These are phyloP conservation scores for Colletotrichum truncatum DNA, from an alignment of 2,329 filamentous ascomycete species.

Conservation along the genomic window DNA sequence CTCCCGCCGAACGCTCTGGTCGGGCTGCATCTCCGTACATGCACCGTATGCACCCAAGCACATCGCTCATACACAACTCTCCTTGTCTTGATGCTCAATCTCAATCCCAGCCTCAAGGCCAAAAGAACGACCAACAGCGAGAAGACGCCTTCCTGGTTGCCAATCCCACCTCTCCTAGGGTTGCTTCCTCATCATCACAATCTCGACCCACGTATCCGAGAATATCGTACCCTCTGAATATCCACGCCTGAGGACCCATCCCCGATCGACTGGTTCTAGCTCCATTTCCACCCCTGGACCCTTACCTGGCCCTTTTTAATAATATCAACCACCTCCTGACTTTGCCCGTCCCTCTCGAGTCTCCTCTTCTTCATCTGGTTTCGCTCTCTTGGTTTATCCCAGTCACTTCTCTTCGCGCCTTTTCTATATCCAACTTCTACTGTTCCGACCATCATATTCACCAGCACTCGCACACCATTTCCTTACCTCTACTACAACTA, in stretches of 20 bases:
- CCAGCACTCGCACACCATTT: slow-evolving; percentile 16
- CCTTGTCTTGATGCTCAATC: slow-evolving; percentile 4
- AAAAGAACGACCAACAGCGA: slow-evolving; percentile 15
- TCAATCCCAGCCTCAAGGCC: slow-evolving; percentile 2
- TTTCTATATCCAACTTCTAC: slow-evolving; percentile 29
- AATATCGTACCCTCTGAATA: slow-evolving; percentile 26
- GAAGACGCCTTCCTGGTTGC: slow-evolving; percentile 2
- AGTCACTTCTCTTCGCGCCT: slow-evolving; percentile 22
- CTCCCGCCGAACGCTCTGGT: slow-evolving; percentile 5
- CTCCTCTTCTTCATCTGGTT: slow-evolving; percentile 35
- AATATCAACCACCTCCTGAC: slow-evolving; percentile 35
- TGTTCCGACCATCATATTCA: slow-evolving; percentile 18
- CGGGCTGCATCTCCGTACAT: slow-evolving; percentile 10
- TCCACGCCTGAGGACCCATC: slow-evolving; percentile 32
- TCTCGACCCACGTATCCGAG: slow-evolving; percentile 28
- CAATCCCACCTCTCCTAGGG: slow-evolving; percentile 23
- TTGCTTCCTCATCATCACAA: slow-evolving; percentile 29
- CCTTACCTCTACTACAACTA: slow-evolving; percentile 16
- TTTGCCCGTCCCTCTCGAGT: slow-evolving; percentile 36
- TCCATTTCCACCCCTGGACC: slow-evolving; percentile 32
- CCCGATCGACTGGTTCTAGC: slow-evolving; percentile 35
- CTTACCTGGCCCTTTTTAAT: slow-evolving; percentile 36
- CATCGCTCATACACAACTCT: background rate
- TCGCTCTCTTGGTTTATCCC: slow-evolving; percentile 32
- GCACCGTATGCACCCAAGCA: slow-evolving; percentile 13